These are phyloP conservation scores for Fusarium palustre DNA, from an alignment of 2,329 filamentous ascomycete genomes.

Conservation along the genomic window DNA sequence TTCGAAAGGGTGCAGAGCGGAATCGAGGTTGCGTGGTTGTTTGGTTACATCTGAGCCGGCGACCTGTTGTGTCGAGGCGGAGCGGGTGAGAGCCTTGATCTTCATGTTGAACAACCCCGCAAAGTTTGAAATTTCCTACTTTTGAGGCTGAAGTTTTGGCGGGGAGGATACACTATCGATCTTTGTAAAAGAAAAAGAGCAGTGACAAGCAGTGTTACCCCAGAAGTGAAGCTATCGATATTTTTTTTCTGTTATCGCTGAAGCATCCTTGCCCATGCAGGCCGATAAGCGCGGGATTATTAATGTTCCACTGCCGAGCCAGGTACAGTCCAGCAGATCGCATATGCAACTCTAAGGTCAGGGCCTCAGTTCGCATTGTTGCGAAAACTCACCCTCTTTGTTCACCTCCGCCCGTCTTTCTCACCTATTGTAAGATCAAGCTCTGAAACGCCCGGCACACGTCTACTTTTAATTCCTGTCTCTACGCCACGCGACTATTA, in stretches of 20 bases:
- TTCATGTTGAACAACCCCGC: conserved; percentile 57
- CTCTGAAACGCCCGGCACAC: neutral
- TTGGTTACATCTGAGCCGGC: conserved; percentile 74
- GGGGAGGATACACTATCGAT: conserved; percentile 32
- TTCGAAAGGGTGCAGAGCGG: conserved; percentile 90
- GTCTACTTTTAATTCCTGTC: neutral
- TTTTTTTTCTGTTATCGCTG: conserved; percentile 51
- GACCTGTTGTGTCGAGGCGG: conserved; percentile 72
- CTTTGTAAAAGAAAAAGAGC: neutral
- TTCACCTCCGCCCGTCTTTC: conserved; percentile 11
- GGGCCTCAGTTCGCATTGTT: conserved; percentile 33
- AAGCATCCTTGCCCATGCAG: conserved; percentile 11
- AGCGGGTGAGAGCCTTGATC: conserved; percentile 75
- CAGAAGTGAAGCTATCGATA: conserved; percentile 27
- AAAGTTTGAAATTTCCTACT: conserved; percentile 13
- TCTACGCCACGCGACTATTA: conserved; percentile 3
- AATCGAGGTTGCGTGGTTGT: conserved; percentile 79
- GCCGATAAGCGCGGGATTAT: conserved; percentile 50
- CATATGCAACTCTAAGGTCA: conserved; percentile 39
- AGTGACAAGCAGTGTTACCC: neutral
- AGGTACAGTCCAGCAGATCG: conserved; percentile 31
- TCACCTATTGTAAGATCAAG: neutral
- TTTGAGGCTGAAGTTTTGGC: conserved; percentile 34
- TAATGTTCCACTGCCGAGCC: conserved; percentile 45
- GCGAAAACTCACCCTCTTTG: conserved; percentile 41